Conservation (phyloP, 805 yeast genomes). For the Lachancea sp. region DNA sequence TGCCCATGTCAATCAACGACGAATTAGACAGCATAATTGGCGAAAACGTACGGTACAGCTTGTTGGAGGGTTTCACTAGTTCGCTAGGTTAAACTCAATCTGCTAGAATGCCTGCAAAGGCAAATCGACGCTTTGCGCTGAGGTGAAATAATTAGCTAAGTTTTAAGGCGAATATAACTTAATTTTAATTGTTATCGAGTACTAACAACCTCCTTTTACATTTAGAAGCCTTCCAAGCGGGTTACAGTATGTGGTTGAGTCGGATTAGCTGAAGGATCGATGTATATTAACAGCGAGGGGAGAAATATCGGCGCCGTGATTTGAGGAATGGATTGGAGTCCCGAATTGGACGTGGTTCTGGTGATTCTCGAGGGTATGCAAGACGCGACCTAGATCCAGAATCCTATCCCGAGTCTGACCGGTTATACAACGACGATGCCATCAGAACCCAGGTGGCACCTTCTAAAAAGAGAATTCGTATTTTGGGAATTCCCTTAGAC, state of each 20-base stretch:
- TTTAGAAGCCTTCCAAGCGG: slow-evolving; percentile 1
- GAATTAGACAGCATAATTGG: slow-evolving; percentile 16
- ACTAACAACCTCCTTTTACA: neutral
- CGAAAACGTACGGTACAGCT: slow-evolving; percentile 15
- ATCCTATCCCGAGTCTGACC: neutral
- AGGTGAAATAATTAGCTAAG: too few species aligned
- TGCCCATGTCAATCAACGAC: slow-evolving; percentile 18
- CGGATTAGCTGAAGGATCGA: neutral
- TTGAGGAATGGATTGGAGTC: slow-evolving; percentile 28
- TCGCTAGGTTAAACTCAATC: too few species aligned
- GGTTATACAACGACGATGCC: slow-evolving; percentile 5
- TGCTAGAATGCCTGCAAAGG: too few species aligned
- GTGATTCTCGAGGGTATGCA: slow-evolving; percentile 5
- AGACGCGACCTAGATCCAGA: slow-evolving; percentile 9
- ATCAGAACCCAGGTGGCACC: neutral
- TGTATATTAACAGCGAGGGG: slow-evolving; percentile 4
- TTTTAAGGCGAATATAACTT: neutral
- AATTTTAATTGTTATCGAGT: neutral
- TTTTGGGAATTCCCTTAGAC: slow-evolving; percentile 25
- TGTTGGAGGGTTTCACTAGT: neutral
- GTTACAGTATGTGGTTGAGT: slow-evolving; percentile 14
- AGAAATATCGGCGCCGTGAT: slow-evolving; percentile 33
- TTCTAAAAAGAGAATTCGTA: slow-evolving; percentile 21
- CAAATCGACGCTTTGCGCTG: too few species aligned
- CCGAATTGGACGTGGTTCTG: slow-evolving; percentile 17